Base-by-base conservation (phyloP, 202 grass and related monocot species). In the Musa balbisiana region DNA sequence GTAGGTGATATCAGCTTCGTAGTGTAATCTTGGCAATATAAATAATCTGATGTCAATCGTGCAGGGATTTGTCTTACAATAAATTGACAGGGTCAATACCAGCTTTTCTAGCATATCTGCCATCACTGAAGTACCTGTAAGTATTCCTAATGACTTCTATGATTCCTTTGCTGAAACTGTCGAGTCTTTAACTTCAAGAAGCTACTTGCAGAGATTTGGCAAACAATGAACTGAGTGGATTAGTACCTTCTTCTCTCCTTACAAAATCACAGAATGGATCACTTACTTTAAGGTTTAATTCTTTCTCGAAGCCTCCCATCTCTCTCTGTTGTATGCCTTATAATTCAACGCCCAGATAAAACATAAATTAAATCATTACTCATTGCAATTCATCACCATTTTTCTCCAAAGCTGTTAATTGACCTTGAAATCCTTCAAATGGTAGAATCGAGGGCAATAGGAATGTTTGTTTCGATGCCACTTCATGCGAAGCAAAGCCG, bases 21-120 rank as follows among this genome's bases (percentile, higher is more conserved):
- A 27, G 1, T 27, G 26, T 3, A 24, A 12, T 73, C 23, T 53
- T 20, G 20, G 12, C 4, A 73, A 12, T 43, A 43, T 43, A 43
- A 5, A 43, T 74, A n/a, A 64, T 9, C 10, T 50, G 58, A 16
- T 26, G 14, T 22, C 55, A 55, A 62, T 64, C 49, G 85, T 91
- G 52, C 89, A 96, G 92, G 25, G 79, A 96, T 79, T 80, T 96
- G 24, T 92, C 92, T 21, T 11, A 86, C 81, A 96, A 96, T 53
- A 81, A 84, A 10, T 81, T 92, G 78, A 83, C 52, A 2, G 85
- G 92, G 11, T 24, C 68, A 62, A 86, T 96, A 86, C 92, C 92
- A 65, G 85, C 76, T 51, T 2, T 24, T 29, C 79, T 96, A 82
- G 85, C 87, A 11, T 53, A 53, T 10, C 65, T 88, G 59, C 9